Conservation (phyloP, 306 rosid species). For the Trifolium subterraneum region DNA sequence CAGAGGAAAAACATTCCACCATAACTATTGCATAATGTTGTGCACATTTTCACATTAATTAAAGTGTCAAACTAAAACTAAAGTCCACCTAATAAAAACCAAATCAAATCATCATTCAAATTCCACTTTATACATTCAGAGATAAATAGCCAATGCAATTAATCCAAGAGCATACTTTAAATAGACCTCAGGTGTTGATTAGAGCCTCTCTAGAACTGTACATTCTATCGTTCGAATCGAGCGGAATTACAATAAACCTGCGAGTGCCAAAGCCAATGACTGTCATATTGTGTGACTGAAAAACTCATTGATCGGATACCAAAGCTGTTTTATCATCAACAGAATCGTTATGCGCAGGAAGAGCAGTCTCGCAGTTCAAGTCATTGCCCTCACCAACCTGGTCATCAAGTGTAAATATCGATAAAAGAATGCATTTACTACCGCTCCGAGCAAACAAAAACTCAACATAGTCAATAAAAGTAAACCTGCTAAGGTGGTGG, state of each 20-base stretch:
- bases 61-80: slow-evolving; percentile 32
- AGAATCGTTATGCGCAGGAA: slow-evolving; percentile 49
- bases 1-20: background rate
- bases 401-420: slow-evolving; percentile 27
- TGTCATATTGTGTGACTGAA: slow-evolving; percentile 43
- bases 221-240: slow-evolving; percentile 58
- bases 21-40: background rate
- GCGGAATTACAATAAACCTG: slow-evolving; percentile 54
- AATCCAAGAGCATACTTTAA: slow-evolving; percentile 41
- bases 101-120: slow-evolving; percentile 32
- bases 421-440: slow-evolving; percentile 1
- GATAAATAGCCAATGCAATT: slow-evolving; percentile 40
- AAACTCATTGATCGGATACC: slow-evolving; percentile 61
- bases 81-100: slow-evolving; percentile 22
- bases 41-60: slow-evolving; percentile 8
- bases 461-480: slow-evolving; percentile 2
- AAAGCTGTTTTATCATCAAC: slow-evolving; percentile 62
- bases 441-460: background rate
- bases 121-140: slow-evolving; percentile 33
- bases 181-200: slow-evolving; percentile 56
- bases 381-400: slow-evolving; percentile 72
- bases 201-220: slow-evolving; percentile 62
- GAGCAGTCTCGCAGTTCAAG: slow-evolving; percentile 53
- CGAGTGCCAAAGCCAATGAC: slow-evolving; percentile 47
- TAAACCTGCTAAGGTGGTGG: slow-evolving; percentile 63